Base-by-base conservation (phyloP, 2,329 filamentous ascomycete genomes). In the Hymenoscyphus albidus region DNA sequence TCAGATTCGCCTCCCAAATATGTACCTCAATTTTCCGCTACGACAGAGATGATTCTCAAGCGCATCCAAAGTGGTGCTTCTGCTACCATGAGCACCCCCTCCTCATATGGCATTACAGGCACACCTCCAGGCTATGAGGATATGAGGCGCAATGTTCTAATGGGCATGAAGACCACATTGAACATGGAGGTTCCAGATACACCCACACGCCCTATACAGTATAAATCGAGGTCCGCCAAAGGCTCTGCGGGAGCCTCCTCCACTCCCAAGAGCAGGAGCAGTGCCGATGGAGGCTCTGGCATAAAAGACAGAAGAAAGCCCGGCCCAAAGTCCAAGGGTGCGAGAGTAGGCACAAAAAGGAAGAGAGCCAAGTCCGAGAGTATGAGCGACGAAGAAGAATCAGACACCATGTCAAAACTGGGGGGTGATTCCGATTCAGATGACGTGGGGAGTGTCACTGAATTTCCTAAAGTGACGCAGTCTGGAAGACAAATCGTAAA, bases 401-500 rank as follows among this genome's bases (percentile, higher is more conserved):
- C 72, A 35, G 72, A 62, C 55, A 64, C 54, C 55, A 73, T 76
- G 70, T 75, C 72, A 5, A 71, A 71, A 48, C 62, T 76, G 16
- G 73, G 73, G 27, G 75, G 75, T 59, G 77, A 78, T 61, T 78
- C 75, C 9, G 75, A 77, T 62, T 74, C 78, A 2, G 73, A 74
- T 18, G 71, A 68, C 61, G 67, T 70, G 16, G 77, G 77, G 44
- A 76, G 81, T 58, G 81, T 84, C 67, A 83, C 83, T 9, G 69
- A 70, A 54, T 78, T 85, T 18, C 82, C 85, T 3, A 90, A 86
- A 38, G 87, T 85, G 73, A 93, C 90, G 10, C 91, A 92, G 73
- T 93, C 89, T 22, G 91, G 91, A 44, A 85, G 91, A 67, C 86
- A 88, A 65, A 84, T 92, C 42, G 86, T 84, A 66, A 89, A 88